Conservation (phyloP, 2,329 filamentous ascomycete genomes). For the Kalmusia sp. region DNA sequence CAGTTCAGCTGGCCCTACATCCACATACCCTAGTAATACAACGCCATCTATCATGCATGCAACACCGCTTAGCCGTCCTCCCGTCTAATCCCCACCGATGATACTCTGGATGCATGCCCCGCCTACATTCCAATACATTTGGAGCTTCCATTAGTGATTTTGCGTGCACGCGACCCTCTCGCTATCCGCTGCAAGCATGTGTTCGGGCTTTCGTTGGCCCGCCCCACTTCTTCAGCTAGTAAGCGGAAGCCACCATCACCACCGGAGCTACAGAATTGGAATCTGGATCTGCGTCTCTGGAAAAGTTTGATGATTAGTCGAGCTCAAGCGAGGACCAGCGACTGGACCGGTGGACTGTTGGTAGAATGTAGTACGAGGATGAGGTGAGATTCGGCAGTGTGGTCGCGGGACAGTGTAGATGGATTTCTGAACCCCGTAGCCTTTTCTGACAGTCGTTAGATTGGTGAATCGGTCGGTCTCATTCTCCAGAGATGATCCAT, state of each 20-base stretch:
- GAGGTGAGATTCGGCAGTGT: not conserved
- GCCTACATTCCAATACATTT: not conserved
- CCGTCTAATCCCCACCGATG: not conserved
- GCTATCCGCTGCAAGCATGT: not conserved
- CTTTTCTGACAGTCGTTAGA: constrained; percentile 8
- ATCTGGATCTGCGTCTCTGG: not conserved
- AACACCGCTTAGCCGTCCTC: not conserved
- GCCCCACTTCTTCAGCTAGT: constrained; percentile 7
- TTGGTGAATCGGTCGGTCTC: constrained; percentile 14
- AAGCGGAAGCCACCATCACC: constrained; percentile 1
- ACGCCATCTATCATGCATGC: constrained; percentile 1
- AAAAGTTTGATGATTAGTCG: too few species aligned
- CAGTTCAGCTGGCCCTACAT: not conserved
- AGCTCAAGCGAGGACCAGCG: too few species aligned
- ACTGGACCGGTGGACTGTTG: not conserved
- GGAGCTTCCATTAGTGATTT: not conserved
- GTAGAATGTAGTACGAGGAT: not conserved
- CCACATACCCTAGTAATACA: not conserved
- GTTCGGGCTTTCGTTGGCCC: not conserved
- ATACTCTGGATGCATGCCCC: not conserved
- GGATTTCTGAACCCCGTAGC: too few species aligned
- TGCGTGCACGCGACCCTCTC: not conserved
- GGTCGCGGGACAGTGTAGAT: not conserved
- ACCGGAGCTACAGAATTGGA: not conserved
- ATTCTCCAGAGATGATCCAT: constrained; percentile 41